Percentiles rank a stretch among this genome's conserved stretches.
These are phyloP conservation scores for Capsicum chinense DNA, from an alignment of 257 asterid genomes.

Conservation along the genomic window DNA sequence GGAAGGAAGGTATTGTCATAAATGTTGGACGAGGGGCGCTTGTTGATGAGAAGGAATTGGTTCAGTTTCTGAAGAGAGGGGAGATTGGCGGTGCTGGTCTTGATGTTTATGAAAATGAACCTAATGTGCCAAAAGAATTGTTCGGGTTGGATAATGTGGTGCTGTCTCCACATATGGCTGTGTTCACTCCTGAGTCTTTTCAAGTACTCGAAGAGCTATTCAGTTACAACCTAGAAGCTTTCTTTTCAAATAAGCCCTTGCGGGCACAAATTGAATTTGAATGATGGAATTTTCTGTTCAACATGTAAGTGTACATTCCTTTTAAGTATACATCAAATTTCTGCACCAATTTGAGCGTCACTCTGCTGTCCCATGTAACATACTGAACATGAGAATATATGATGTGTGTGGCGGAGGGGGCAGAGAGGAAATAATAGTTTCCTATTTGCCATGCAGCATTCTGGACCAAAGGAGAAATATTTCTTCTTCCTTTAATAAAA, in stretches of 20 bases:
- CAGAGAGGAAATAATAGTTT: not conserved
- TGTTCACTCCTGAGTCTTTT: slow-evolving; percentile 49
- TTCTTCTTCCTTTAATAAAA: not conserved
- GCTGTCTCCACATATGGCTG: slow-evolving; percentile 64
- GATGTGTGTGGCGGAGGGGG: not conserved
- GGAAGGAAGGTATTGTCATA: slow-evolving; percentile 57
- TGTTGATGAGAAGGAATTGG: slow-evolving; percentile 71
- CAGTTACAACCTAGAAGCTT: slow-evolving; percentile 59
- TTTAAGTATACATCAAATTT: not conserved
- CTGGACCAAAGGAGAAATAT: not conserved
- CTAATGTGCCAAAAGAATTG: slow-evolving; percentile 59
- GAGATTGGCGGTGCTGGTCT: slow-evolving; percentile 79
- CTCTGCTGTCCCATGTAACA: slow-evolving; percentile 1
- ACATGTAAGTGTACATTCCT: slow-evolving; percentile 21
- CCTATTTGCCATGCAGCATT: not conserved
- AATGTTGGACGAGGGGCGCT: slow-evolving; percentile 71
- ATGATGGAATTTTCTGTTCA: slow-evolving; percentile 20
- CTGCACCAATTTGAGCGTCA: not conserved
- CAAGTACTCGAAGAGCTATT: slow-evolving; percentile 37
- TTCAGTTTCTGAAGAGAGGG: slow-evolving; percentile 49
- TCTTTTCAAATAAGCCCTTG: slow-evolving; percentile 58
- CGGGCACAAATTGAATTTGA: slow-evolving; percentile 43
- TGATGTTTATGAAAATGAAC: slow-evolving; percentile 77
- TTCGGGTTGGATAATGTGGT: slow-evolving; percentile 65
- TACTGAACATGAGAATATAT: slow-evolving; percentile 22